These are phyloP conservation scores for Chaetomium tenue DNA, from an alignment of 495 filamentous ascomycete species.

Conservation along the genomic window DNA sequence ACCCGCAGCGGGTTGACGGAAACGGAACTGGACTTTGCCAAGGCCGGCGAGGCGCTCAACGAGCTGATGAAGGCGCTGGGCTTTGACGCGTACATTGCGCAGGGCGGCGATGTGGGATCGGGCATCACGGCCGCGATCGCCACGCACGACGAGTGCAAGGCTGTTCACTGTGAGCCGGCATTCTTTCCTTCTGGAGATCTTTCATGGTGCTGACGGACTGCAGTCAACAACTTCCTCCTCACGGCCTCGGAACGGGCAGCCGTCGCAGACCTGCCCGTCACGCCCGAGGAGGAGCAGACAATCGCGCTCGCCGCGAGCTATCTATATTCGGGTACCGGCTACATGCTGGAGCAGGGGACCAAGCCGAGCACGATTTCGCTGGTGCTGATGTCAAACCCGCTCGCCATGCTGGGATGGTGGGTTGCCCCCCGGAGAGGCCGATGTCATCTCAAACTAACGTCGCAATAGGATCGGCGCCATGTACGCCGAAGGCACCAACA, in stretches of 20 bases:
- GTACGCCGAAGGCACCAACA: background rate
- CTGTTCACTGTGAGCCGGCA: slow-evolving; percentile 29
- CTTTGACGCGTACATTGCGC: slow-evolving; percentile 59
- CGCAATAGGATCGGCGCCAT: background rate
- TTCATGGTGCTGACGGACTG: background rate
- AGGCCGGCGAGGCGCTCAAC: slow-evolving; percentile 54
- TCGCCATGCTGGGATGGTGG: slow-evolving; percentile 64
- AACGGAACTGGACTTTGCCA: slow-evolving; percentile 43
- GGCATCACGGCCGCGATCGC: slow-evolving; percentile 45
- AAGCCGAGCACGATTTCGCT: slow-evolving; percentile 60
- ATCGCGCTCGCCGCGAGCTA: slow-evolving; percentile 17
- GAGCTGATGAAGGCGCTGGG: slow-evolving; percentile 56
- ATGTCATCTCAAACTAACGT: background rate
- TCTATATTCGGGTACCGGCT: slow-evolving; percentile 45
- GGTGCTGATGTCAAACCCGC: slow-evolving; percentile 53
- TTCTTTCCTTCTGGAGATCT: background rate
- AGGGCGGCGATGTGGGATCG: slow-evolving; percentile 67
- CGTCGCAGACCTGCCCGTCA: slow-evolving; percentile 19
- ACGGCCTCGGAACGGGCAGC: slow-evolving; percentile 18
- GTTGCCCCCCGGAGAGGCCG: no score
- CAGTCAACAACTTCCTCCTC: slow-evolving; percentile 32
- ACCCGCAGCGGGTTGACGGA: slow-evolving; percentile 31
- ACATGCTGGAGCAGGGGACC: slow-evolving; percentile 58
- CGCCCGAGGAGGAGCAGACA: slow-evolving; percentile 15
- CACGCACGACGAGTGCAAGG: slow-evolving; percentile 40